A percentile compares a stretch with the other conserved stretches of the same genome.
These are phyloP conservation scores for Aspergillus aculeatinus DNA, from an alignment of 2,329 filamentous ascomycete species.

Conservation along the genomic window DNA sequence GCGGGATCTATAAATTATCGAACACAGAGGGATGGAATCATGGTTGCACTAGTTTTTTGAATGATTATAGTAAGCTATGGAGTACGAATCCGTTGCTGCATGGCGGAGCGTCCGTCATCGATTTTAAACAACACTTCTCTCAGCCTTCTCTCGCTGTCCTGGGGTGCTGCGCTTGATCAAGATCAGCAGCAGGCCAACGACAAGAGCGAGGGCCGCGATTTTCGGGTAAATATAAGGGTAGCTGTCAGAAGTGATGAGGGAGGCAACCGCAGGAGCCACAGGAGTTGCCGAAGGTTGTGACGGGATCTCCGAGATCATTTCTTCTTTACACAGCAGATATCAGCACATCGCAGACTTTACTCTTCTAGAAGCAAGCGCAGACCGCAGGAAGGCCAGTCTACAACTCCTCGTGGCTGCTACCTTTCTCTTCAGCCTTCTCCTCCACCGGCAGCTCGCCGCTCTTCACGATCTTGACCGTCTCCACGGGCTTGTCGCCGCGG, in stretches of 20 bases:
- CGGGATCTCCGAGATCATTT: slow-evolving; percentile 20
- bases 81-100: background rate
- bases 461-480: slow-evolving; percentile 64
- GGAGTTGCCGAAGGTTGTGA: slow-evolving; percentile 11
- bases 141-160: slow-evolving; percentile 12
- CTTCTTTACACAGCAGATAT: slow-evolving; percentile 26
- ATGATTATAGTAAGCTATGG: background rate
- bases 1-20: background rate
- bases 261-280: slow-evolving; percentile 9
- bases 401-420: slow-evolving; percentile 67
- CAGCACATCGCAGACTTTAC: slow-evolving; percentile 31
- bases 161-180: slow-evolving; percentile 14
- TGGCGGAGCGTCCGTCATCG: background rate
- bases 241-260: slow-evolving; percentile 10
- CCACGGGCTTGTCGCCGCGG: slow-evolving; percentile 55
- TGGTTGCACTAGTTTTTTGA: background rate
- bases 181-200: slow-evolving; percentile 21
- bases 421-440: slow-evolving; percentile 48
- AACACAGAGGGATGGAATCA: background rate
- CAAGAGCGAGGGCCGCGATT: slow-evolving; percentile 20
- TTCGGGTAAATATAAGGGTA: slow-evolving; percentile 15
- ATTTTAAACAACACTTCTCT: slow-evolving; percentile 20
- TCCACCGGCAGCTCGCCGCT: slow-evolving; percentile 60
- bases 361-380: slow-evolving; percentile 26
- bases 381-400: slow-evolving; percentile 44